Evolutionary conservation across 2,329 filamentous ascomycete species (phyloP).

Genomic region (Colletotrichum ledebouriae): DNA sequence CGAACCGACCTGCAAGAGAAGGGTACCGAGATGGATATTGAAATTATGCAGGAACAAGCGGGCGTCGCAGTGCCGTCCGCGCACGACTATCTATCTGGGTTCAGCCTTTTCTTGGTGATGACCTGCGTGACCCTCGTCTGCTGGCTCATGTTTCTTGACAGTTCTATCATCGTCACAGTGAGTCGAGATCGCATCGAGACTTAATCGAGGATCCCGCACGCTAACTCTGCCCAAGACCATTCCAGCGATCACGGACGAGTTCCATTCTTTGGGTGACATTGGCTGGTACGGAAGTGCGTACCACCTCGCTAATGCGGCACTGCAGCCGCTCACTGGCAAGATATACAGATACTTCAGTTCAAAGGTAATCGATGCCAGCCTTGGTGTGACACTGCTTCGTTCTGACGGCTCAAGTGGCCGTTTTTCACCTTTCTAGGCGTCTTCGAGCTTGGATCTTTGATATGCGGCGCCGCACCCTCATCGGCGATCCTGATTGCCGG

Average conservation of each 20-base stretch:
- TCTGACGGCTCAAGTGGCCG: slow-evolving; percentile 51
- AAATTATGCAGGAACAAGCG: not conserved
- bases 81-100: slow-evolving; percentile 16
- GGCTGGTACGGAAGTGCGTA: slow-evolving; percentile 61
- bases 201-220: not conserved
- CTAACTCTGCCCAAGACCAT: slow-evolving; percentile 45
- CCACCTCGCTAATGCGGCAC: slow-evolving; percentile 48
- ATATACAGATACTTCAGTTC: slow-evolving; percentile 51
- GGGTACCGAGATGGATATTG: not conserved
- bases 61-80: not conserved
- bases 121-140: slow-evolving; percentile 42
- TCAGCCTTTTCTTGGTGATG: slow-evolving; percentile 45
- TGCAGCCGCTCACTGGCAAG: slow-evolving; percentile 49
- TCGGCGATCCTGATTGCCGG: slow-evolving; percentile 63
- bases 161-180: slow-evolving; percentile 56
- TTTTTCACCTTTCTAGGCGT: slow-evolving; percentile 50
- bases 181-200: not conserved
- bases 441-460: slow-evolving; percentile 58
- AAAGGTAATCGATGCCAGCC: slow-evolving; percentile 51
- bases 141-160: slow-evolving; percentile 47
- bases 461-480: slow-evolving; percentile 61
- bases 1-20: not conserved
- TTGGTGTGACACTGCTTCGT: not conserved
- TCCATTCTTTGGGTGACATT: slow-evolving; percentile 57
- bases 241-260: slow-evolving; percentile 52